These are phyloP conservation scores for Talaromyces proteolyticus DNA, from an alignment of 495 filamentous ascomycete genomes.

Conservation along the genomic window DNA sequence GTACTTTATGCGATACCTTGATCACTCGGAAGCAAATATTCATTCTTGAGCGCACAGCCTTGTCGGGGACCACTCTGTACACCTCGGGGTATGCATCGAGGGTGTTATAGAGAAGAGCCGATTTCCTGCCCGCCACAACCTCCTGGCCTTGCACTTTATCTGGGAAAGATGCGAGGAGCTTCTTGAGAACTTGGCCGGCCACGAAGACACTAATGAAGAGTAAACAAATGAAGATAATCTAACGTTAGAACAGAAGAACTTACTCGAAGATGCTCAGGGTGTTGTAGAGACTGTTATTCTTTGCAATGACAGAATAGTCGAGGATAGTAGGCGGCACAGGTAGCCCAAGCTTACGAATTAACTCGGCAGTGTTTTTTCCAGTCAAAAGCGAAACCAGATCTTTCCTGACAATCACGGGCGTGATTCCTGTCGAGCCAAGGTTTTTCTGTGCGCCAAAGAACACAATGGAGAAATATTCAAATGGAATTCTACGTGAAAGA, in stretches of 20 bases:
- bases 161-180: slow-evolving; percentile 52
- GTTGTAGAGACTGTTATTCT: slow-evolving; percentile 91
- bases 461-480: slow-evolving; percentile 31
- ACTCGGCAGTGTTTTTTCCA: slow-evolving; percentile 48
- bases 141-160: slow-evolving; percentile 67
- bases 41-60: slow-evolving; percentile 72
- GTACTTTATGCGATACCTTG: too few relatives aligned
- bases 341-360: slow-evolving; percentile 69
- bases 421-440: slow-evolving; percentile 77
- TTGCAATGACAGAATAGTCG: slow-evolving; percentile 72
- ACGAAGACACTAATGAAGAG: slow-evolving; percentile 60
- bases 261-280: slow-evolving; percentile 88
- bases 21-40: slow-evolving; percentile 84
- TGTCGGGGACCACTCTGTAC: slow-evolving; percentile 70
- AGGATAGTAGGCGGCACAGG: slow-evolving; percentile 72
- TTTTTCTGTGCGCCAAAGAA: slow-evolving; percentile 74
- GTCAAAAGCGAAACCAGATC: slow-evolving; percentile 60
- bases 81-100: slow-evolving; percentile 65
- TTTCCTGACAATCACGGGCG: slow-evolving; percentile 76
- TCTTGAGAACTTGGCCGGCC: slow-evolving; percentile 74
- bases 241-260: slow-evolving; percentile 7
- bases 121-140: slow-evolving; percentile 63
- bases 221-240: neutral
- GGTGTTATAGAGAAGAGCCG: slow-evolving; percentile 62
- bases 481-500: slow-evolving; percentile 42